A percentile compares a stretch with the other conserved stretches of the same genome.
Evolutionary conservation across 148 eudicot genomes (phyloP).

Genomic region (Persicaria tinctoria): DNA sequence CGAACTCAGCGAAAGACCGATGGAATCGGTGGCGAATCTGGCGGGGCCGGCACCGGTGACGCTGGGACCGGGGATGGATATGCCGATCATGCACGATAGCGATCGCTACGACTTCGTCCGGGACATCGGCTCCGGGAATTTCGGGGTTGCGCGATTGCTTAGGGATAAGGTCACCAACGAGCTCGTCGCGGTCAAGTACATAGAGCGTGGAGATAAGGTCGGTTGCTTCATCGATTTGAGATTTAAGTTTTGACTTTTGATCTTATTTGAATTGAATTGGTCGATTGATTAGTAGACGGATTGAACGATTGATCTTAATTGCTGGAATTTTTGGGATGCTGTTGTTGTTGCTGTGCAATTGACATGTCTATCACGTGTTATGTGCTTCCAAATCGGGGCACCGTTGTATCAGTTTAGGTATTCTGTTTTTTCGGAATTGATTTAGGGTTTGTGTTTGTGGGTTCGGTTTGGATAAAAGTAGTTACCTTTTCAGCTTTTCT

Average conservation of each 20-base stretch:
- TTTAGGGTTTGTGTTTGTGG: not conserved
- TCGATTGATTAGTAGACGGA: not conserved
- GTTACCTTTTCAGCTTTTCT: not conserved
- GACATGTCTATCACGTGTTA: not conserved
- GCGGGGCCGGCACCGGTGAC: not conserved
- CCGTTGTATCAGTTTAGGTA: not conserved
- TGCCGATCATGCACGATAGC: slow-evolving; percentile 23
- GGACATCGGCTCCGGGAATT: slow-evolving; percentile 48
- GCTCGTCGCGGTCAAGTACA: slow-evolving; percentile 47
- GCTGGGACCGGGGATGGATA: slow-evolving; percentile 11
- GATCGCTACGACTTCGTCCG: slow-evolving; percentile 18
- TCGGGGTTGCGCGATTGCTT: slow-evolving; percentile 45
- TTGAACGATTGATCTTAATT: not conserved
- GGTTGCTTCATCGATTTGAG: not conserved
- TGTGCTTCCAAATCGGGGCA: not conserved
- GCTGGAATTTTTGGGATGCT: not conserved
- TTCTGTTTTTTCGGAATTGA: not conserved
- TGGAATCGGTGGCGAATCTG: slow-evolving; percentile 14
- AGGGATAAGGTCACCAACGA: slow-evolving; percentile 34
- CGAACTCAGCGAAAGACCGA: not conserved
- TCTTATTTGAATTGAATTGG: not conserved
- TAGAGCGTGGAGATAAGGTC: slow-evolving; percentile 50
- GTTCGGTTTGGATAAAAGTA: not conserved
- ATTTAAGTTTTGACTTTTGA: not conserved
- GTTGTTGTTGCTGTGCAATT: not conserved